Evolutionary conservation across 192 early-diverging fungal species (phyloP), one percentile per base, ranked within the genome.

Genomic region (Backusella westeae): DNA sequence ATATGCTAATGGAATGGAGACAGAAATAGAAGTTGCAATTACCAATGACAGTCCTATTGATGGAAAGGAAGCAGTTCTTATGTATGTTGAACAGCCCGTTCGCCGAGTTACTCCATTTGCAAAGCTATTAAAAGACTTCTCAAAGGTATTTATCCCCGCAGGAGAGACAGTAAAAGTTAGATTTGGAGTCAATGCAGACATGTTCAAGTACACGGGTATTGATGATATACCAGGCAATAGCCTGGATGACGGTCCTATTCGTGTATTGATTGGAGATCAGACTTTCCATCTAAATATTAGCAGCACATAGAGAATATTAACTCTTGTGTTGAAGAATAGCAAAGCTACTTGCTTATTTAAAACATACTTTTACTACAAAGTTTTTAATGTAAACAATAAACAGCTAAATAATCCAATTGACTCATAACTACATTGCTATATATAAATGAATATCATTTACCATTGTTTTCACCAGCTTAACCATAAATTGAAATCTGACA

Each of bases 81-180:
- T 89, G 75, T 91, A 87, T 36, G 83, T 89, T 26, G 75, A 81
- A 38, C 90, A 91, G 67, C 83, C 81, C n/a, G 83, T 81, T 53
- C 85, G 88, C 4, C 75, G 86, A 2, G 76, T 87, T 65, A 84
- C 88, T 26, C 87, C 89, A 1, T 85, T 87, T 15, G 83, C 85
- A n/a, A 87, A 78, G 46, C 76, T 86, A 35, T 78, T 91, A 34
- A 87, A 87, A 67, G 80, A 56, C 0, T 90, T 90, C 34, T 66
- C 81, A n/a, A 91, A 89, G 70, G 59, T 89, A 0, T 34, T 52
- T 39, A 39, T 89, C 23, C 70, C 53, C 0, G 75, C 78, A 15
- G 87, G 87, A 44, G 70, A 85, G 75, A 76, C 85, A 17, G 78
- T 83, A 67, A 72, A 68, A 4, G 80, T 87, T 34, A 34, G 26